Percentiles rank a stretch among this genome's conserved stretches.
Evolutionary conservation across 345 rosid genomes (phyloP).

Genomic region (Boechera divaricarpa): DNA sequence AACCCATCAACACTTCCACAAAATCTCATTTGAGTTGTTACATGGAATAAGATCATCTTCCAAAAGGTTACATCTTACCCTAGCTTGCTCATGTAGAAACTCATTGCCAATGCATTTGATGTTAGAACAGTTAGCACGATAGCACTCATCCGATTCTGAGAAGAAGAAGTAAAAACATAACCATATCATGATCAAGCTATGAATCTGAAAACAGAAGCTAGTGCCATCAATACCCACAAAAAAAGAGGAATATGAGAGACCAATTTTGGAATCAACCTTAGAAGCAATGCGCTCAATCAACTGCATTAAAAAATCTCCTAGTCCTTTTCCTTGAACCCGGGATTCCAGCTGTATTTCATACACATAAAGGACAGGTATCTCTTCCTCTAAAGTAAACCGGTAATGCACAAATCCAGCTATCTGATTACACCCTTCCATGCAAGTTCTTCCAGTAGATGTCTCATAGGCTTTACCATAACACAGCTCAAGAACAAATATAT

Average conservation of each 20-base stretch:
- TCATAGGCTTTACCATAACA: conserved; percentile 38
- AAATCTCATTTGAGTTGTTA: neutral
- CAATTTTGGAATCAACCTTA: conserved; percentile 52
- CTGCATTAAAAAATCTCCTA: conserved; percentile 88
- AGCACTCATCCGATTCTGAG: conserved; percentile 74
- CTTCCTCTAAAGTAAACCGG: conserved; percentile 85
- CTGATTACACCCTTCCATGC: conserved; percentile 35
- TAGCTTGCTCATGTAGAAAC: conserved; percentile 78
- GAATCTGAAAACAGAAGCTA: conserved; percentile 19
- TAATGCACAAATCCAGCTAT: conserved; percentile 81
- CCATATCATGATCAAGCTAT: conserved; percentile 14
- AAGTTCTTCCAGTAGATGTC: conserved; percentile 22
- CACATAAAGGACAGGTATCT: conserved; percentile 78
- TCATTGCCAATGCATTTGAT: conserved; percentile 73
- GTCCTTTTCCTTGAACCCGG: conserved; percentile 71
- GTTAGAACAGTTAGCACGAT: conserved; percentile 84
- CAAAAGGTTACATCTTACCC: conserved; percentile 56
- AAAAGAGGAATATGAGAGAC: neutral
- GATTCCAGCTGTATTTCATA: conserved; percentile 87
- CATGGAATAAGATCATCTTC: conserved; percentile 28
- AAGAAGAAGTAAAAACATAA: conserved; percentile 31
- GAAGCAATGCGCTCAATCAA: conserved; percentile 80
- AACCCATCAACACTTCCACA: conserved; percentile 7
- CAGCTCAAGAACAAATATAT: conserved; percentile 60
- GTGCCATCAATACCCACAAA: neutral